Conservation (phyloP, 495 filamentous ascomycete species). For the Trypethelium eluteriae region DNA sequence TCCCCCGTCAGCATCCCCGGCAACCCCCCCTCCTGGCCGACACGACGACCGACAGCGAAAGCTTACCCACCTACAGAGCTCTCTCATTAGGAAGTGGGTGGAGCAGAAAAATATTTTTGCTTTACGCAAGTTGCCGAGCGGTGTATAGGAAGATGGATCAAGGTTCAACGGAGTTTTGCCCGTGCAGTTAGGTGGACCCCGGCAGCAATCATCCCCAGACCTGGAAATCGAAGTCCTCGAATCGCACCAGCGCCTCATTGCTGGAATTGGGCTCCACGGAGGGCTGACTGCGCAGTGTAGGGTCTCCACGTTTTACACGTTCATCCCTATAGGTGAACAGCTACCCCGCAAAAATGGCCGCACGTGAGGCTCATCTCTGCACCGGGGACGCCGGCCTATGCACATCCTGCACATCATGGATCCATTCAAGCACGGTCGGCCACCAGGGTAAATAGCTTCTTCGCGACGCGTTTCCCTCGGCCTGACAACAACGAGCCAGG, state of each 20-base stretch:
- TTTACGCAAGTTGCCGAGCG: not conserved
- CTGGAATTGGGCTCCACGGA: not conserved
- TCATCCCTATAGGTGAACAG: not conserved
- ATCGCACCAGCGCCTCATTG: not conserved
- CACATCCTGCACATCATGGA: not conserved
- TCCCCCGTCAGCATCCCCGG: too few relatives aligned
- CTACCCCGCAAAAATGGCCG: slow-evolving; percentile 7
- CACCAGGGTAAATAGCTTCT: not conserved
- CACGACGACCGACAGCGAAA: too few relatives aligned
- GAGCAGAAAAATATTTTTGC: not conserved
- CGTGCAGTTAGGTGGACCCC: not conserved
- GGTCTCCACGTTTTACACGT: not conserved
- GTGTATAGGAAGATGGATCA: not conserved
- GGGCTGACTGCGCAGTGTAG: not conserved
- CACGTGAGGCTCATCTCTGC: not conserved
- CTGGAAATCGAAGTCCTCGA: not conserved
- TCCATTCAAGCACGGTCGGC: too few relatives aligned
- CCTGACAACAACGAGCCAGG: not conserved
- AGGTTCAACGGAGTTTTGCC: not conserved
- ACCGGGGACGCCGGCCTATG: not conserved
- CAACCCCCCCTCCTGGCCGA: too few relatives aligned
- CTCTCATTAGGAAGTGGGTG: too few relatives aligned
- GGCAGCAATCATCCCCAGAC: not conserved
- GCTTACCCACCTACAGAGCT: too few relatives aligned
- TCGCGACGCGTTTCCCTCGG: not conserved